These are phyloP conservation scores for Biscogniauxia mediterranea DNA, from an alignment of 2,329 filamentous ascomycete genomes.

Conservation along the genomic window DNA sequence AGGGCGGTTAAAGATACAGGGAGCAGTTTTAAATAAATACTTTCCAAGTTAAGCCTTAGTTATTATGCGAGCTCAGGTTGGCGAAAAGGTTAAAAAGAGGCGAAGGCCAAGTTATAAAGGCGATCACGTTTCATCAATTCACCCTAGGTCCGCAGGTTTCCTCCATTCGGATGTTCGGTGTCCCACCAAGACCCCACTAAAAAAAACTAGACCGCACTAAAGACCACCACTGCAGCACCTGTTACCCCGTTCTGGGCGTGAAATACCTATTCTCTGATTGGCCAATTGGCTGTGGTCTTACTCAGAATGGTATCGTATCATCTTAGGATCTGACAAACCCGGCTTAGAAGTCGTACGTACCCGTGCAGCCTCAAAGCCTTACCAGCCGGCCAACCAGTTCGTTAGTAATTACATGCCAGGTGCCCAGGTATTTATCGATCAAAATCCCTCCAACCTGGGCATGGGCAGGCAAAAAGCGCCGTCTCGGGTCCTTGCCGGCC, in stretches of 20 bases:
- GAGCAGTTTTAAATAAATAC: too few relatives aligned
- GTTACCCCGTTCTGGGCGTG: conserved; percentile 1
- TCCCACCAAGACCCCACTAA: conserved; percentile 21
- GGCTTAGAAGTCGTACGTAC: neutral
- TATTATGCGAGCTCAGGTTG: neutral
- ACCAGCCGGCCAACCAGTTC: neutral
- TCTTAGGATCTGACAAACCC: neutral
- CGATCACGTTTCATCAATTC: neutral
- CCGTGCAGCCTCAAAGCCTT: neutral
- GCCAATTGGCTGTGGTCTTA: neutral
- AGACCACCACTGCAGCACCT: neutral
- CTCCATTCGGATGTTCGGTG: conserved; percentile 2
- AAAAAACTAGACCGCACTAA: neutral
- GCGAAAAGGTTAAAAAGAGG: neutral
- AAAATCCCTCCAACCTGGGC: too few relatives aligned
- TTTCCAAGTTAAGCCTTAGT: too few relatives aligned
- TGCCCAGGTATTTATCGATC: too few relatives aligned
- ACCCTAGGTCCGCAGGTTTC: neutral
- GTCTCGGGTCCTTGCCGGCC: neutral
- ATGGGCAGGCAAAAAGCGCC: neutral
- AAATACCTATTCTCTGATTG: conserved; percentile 6
- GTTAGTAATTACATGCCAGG: neutral
- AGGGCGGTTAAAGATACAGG: neutral
- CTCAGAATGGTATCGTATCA: conserved; percentile 1
- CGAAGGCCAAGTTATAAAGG: neutral